Base-by-base conservation (phyloP, 169 alveolate species). In the Amoebophrya sp. region DNA sequence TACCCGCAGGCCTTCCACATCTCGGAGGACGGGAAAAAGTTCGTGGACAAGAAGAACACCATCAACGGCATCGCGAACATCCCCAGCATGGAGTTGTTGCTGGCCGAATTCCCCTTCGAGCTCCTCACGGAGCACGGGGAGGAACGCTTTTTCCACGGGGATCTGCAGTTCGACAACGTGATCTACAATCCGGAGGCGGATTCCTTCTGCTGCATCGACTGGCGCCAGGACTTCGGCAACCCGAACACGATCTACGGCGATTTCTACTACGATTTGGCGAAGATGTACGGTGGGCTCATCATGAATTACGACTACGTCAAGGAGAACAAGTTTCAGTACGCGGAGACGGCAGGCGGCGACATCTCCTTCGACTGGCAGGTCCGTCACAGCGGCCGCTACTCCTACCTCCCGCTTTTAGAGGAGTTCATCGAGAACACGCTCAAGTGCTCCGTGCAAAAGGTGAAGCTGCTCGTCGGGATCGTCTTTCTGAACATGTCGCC, bases 401-500 rank as follows among this genome's bases (percentile, higher is more conserved):
- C n/a, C n/a, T n/a, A n/a, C n/a, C n/a, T n/a, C n/a, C n/a, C n/a
- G n/a, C n/a, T n/a, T n/a, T n/a, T n/a, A n/a, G n/a, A n/a, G n/a
- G n/a, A n/a, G n/a, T n/a, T n/a, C n/a, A n/a, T n/a, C n/a, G n/a
- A n/a, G n/a, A n/a, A n/a, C n/a, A n/a, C n/a, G n/a, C n/a, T n/a
- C n/a, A n/a, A n/a, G n/a, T n/a, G n/a, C n/a, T n/a, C n/a, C 35
- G 29, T 18, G 83, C 35, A n/a, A 25, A 66, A 66, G 35, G 83
- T 66, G 39, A 2, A 25, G 29, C 32, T 66, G 1, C 83, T 66
- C 7, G 0, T 25, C 32, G 1, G 32, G 32, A 66, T 66, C 83
- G 83, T 66, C 32, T 66, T 0, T 2, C 83, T 66, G 83, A 66
- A 66, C 83, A 66, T 66, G 83, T 7, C 83, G 83, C 83, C 83